Base-by-base conservation (phyloP, 2,329 filamentous ascomycete genomes). In the Pseudofabraea citricarpa region DNA sequence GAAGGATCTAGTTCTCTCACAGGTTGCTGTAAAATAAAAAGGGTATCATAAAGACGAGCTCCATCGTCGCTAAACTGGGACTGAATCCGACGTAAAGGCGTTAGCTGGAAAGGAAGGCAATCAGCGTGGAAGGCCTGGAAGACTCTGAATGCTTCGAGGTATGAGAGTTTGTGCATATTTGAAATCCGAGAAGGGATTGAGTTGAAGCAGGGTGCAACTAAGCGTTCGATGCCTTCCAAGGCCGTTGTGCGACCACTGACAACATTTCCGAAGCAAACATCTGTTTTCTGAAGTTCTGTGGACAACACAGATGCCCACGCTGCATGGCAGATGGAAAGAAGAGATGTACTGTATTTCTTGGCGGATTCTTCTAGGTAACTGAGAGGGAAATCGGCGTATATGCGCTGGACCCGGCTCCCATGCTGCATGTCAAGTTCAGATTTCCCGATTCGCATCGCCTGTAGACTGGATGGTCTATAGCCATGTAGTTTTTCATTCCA, bases 201-300 rank as follows among this genome's bases (percentile, higher is more conserved):
- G 58, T 95, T 96, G 71, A 96, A 95, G 60, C 89, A 95, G 0
- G 90, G 90, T 0, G 87, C 89, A n/a, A 94, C 77, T 5, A 95
- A 74, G 4, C 73, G 70, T 27, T 90, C 81, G 9, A 91, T 69
- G 0, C 75, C 77, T 5, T 84, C 74, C 3, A 90, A 62, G 0
- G 78, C 66, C 8, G 87, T 59, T 1, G 81, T 83, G 6, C 90
- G 80, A 2, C 90, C 90, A 56, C 81, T 90, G 44, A 91, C 75
- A 2, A 96, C 83, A 54, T 88, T 93, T 1, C 91, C 90, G 56
- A 96, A 95, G 60, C 87, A 93, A 5, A 95, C 56, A 56, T 95
- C 90, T 0, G 67, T 60, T 5, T 69, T 67, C 1, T 70, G 61
- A 2, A 81, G 72, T 2, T 79, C 66, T 2, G 75, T 65, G 0